phyloP scores from a whole-genome alignment of 257 asterid genomes.

The Oldenlandia corymbosa region DNA sequence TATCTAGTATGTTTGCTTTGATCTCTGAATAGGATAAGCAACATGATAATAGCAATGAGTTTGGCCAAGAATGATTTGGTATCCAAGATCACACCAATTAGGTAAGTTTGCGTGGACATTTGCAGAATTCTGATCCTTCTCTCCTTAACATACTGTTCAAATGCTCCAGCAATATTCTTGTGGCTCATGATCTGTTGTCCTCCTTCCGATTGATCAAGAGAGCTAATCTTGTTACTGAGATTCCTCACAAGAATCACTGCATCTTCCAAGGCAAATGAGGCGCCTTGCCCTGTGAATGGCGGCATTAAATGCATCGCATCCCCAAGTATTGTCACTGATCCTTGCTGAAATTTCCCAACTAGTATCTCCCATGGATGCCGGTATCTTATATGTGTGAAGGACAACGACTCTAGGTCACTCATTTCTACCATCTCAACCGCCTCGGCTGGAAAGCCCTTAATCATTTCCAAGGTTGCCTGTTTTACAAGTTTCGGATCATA shows the following conservation, averaged over 20 bases:
- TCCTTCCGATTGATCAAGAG: neutral
- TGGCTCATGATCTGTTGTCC: neutral
- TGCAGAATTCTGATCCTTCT: conserved; percentile 29
- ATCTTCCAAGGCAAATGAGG: conserved; percentile 33
- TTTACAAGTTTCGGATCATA: conserved; percentile 24
- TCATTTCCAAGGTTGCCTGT: conserved; percentile 14
- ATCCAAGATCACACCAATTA: conserved; percentile 16
- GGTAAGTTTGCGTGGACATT: conserved; percentile 30
- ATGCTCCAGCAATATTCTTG: conserved; percentile 15
- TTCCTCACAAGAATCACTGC: conserved; percentile 41
- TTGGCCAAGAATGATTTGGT: conserved; percentile 4
- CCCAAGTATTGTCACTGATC: conserved; percentile 30
- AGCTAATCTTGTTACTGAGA: conserved; percentile 14
- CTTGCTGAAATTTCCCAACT: conserved; percentile 18
- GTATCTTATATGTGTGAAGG: conserved; percentile 29
- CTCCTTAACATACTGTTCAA: conserved; percentile 30
- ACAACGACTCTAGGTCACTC: conserved; percentile 23
- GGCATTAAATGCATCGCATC: conserved; percentile 53
- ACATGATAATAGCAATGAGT: neutral
- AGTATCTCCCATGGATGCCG: conserved; percentile 39
- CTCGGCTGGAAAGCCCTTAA: conserved; percentile 24
- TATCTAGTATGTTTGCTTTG: neutral
- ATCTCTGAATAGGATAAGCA: conserved; percentile 3
- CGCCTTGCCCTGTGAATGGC: conserved; percentile 40
- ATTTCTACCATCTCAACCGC: conserved; percentile 22